Evolutionary conservation across 345 rosid species (phyloP).

Genomic region (Murraya koenigii): DNA sequence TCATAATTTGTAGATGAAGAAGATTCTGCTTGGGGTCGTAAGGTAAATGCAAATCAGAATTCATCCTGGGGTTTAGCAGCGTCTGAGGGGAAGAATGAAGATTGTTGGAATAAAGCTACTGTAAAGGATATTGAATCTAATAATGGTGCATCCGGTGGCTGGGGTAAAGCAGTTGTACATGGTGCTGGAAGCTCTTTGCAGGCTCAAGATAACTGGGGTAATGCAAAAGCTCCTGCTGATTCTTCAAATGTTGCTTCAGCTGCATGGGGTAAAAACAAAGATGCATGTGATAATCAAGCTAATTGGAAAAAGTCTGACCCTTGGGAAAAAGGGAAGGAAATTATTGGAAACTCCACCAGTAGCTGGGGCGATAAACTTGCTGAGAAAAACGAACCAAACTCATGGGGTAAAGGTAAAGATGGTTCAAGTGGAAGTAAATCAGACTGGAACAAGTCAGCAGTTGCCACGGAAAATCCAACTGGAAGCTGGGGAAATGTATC

Average conservation of each 20-base stretch:
- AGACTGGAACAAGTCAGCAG: slow-evolving; percentile 18
- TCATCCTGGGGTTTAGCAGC: slow-evolving; percentile 55
- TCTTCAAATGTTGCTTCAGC: slow-evolving; percentile 33
- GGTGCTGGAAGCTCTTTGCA: slow-evolving; percentile 24
- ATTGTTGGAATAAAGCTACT: slow-evolving; percentile 53
- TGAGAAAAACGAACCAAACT: neutral
- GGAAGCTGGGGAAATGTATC: slow-evolving; percentile 22
- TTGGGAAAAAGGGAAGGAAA: slow-evolving; percentile 18
- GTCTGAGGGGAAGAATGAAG: slow-evolving; percentile 33
- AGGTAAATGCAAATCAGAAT: slow-evolving; percentile 33
- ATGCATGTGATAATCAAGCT: slow-evolving; percentile 5
- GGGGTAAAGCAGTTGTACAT: slow-evolving; percentile 41
- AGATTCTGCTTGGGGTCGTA: slow-evolving; percentile 43
- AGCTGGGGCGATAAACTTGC: slow-evolving; percentile 25
- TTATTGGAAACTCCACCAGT: slow-evolving; percentile 12
- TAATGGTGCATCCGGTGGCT: slow-evolving; percentile 35
- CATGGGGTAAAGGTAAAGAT: slow-evolving; percentile 5
- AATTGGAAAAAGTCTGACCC: slow-evolving; percentile 2
- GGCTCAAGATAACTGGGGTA: slow-evolving; percentile 36
- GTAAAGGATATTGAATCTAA: slow-evolving; percentile 28
- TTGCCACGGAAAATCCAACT: slow-evolving; percentile 13
- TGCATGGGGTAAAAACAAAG: slow-evolving; percentile 37
- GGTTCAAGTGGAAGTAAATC: slow-evolving; percentile 15
- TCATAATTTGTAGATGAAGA: slow-evolving; percentile 25
- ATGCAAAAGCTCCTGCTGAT: slow-evolving; percentile 20